Conservation (phyloP, 306 rosid species). For the Vigna angularis region DNA sequence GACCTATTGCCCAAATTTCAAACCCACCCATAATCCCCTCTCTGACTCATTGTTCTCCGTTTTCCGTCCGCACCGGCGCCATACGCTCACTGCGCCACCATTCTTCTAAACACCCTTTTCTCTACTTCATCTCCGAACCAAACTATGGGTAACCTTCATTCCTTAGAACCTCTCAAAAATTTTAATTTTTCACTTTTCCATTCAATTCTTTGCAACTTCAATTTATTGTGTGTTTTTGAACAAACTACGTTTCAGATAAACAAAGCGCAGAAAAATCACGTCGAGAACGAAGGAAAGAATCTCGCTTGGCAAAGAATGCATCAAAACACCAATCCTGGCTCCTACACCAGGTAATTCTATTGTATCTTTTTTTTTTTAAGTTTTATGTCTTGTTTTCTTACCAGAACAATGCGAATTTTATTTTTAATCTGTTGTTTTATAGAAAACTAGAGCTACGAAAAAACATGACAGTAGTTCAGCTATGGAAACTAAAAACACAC, state of each 20-base stretch:
- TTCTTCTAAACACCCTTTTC: neutral
- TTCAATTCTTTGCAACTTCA: neutral
- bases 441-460: conserved; percentile 52
- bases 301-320: conserved; percentile 64
- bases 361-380: neutral
- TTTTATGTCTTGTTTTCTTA: neutral
- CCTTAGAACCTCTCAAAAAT: neutral
- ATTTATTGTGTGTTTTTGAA: neutral
- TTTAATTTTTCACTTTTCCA: neutral
- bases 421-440: neutral
- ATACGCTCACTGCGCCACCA: neutral
- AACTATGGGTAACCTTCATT: conserved; percentile 20
- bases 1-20: conserved; percentile 1
- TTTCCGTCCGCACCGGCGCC: neutral
- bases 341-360: conserved; percentile 57
- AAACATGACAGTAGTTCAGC: conserved; percentile 37
- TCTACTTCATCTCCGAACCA: neutral
- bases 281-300: conserved; percentile 70
- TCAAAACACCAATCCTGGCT: conserved; percentile 64
- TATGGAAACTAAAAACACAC: conserved; percentile 34
- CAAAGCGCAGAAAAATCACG: conserved; percentile 58
- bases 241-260: conserved; percentile 38
- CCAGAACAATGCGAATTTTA: neutral
- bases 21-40: neutral
- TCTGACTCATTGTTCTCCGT: neutral